These are phyloP conservation scores for Aspergillus indologenus DNA, from an alignment of 495 filamentous ascomycete genomes.

Conservation along the genomic window DNA sequence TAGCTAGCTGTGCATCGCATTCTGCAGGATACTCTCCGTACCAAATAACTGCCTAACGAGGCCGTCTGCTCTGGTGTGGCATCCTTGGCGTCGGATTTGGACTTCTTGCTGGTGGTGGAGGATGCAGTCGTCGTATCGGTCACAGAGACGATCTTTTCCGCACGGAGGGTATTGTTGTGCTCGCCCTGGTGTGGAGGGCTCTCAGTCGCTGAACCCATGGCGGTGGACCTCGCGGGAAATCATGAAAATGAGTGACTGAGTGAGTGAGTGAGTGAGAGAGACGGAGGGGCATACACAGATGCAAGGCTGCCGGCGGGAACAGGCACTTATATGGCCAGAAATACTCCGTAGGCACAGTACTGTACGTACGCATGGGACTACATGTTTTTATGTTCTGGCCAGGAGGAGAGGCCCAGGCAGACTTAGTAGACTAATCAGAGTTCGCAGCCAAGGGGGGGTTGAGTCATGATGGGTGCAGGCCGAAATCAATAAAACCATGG, in stretches of 20 bases:
- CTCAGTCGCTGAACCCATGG: background rate
- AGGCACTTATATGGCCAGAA: background rate
- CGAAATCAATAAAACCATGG: too few species aligned
- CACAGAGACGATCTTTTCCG: background rate
- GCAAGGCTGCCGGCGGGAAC: too few species aligned
- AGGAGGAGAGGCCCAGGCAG: background rate
- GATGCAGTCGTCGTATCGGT: background rate
- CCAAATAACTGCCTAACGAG: slow-evolving; percentile 16
- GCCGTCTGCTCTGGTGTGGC: slow-evolving; percentile 16
- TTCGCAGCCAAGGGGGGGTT: too few species aligned
- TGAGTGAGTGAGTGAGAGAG: too few species aligned
- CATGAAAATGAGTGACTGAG: background rate
- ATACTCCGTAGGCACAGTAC: too few species aligned
- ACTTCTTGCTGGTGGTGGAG: background rate
- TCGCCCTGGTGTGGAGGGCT: background rate
- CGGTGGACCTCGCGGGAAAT: background rate
- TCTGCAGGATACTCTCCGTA: too few species aligned
- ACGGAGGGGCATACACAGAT: too few species aligned
- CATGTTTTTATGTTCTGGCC: background rate
- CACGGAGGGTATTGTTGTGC: background rate
- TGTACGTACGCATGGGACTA: too few species aligned
- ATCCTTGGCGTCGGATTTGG: slow-evolving; percentile 19
- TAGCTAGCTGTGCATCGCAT: too few species aligned
- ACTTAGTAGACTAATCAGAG: too few species aligned
- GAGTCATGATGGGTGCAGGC: too few species aligned